Evolutionary conservation across 2,329 filamentous ascomycete genomes (phyloP), one percentile per base, ranked within the genome.

Genomic region (Triangularia setosa): DNA sequence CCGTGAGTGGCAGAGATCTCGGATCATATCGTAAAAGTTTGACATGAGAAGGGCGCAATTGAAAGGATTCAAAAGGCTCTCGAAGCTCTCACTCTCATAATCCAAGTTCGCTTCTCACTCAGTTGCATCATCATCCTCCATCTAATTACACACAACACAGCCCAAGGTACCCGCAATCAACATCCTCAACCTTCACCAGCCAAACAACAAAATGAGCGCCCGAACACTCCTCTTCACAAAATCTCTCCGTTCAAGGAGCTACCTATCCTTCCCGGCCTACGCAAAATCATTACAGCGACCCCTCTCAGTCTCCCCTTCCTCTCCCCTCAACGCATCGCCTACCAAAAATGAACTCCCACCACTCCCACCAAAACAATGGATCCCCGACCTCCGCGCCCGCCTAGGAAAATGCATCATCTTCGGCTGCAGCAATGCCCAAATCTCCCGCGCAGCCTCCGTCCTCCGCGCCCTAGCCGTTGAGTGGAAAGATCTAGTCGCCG

Each of bases 371-470:
- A 80, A 87, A 18, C 81, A 87, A 73, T 95, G 91, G 91, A 84
- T 93, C 35, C 84, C 87, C 4, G 84, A 89, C 64, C 83, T 89
- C 52, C 89, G 87, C 72, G 72, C 79, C 14, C 84, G 91, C 18
- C 79, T 94, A 27, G 91, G 90, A 1, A 88, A 87, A 77, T 93
- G 91, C 74, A 85, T 94, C 69, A 84, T 83, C 67, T 94, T 92
- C 73, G 91, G 91, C 2, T 81, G 91, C 69, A 78, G 79, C n/a
- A 75, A 77, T 1, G 71, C 75, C 28, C 90, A 93, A 73, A 78
- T 85, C 3, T 70, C 77, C 6, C 81, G 84, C 58, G 89, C 88
- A 0, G 85, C 83, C 0, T 72, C 72, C 1, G 82, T 93, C n/a
- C 73, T 91, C 24, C 77, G 81, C 55, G 80, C 84, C 44, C 74